Evolutionary conservation across 2,329 filamentous ascomycete species (phyloP).

Genomic region (Podosphaera aphanis): DNA sequence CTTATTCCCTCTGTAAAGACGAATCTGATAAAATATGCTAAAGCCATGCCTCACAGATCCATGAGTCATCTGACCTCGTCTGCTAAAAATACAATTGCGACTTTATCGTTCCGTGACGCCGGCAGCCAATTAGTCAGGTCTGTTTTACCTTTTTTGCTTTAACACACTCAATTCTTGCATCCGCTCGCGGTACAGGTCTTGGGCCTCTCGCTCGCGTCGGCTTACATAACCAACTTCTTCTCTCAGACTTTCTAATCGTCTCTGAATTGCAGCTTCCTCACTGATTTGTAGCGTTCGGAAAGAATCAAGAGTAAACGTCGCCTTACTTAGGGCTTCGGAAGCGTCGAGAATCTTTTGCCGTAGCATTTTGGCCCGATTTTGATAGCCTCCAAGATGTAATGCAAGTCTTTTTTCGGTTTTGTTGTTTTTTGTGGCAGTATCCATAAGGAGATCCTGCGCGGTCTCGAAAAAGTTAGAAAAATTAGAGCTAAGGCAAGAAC

Average conservation of each 20-base stretch:
- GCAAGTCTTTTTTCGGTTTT: conserved; percentile 87
- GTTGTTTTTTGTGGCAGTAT: conserved; percentile 55
- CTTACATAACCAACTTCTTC: conserved; percentile 68
- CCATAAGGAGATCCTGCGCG: conserved; percentile 49
- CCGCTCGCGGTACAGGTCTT: conserved; percentile 56
- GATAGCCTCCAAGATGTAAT: conserved; percentile 72
- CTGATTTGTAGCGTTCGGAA: conserved; percentile 55
- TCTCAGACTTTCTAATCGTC: conserved; percentile 49
- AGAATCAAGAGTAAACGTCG: conserved; percentile 44
- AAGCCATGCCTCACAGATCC: no score
- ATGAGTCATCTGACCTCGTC: no score
- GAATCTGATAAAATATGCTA: no score
- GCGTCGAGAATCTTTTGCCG: conserved; percentile 59
- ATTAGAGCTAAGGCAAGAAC: background rate
- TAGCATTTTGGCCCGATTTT: conserved; percentile 60
- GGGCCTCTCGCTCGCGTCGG: conserved; percentile 66
- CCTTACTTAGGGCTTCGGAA: conserved; percentile 49
- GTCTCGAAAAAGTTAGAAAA: conserved; percentile 21
- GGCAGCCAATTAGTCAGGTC: no score
- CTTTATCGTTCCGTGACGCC: no score
- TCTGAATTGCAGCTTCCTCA: conserved; percentile 53
- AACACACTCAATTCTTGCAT: conserved; percentile 45
- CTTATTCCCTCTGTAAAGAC: no score
- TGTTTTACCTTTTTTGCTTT: background rate
- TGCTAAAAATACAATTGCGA: no score